A percentile compares a stretch with the other conserved stretches of the same genome.
phyloP scores from a whole-genome alignment of 768 basidiomycete species.

The Mycena leptocephala region DNA sequence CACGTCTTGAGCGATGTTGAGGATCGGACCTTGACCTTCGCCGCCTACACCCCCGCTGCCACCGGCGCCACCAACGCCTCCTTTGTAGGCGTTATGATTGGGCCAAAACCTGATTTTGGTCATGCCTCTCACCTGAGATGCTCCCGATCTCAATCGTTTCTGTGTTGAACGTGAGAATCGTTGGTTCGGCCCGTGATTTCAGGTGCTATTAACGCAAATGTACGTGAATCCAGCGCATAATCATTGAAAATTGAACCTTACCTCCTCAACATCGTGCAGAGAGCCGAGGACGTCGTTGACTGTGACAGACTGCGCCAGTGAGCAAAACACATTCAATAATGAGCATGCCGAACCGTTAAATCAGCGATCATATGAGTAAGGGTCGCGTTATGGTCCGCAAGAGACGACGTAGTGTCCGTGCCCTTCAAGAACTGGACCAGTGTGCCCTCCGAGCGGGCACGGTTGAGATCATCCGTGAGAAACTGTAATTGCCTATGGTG shows the following conservation, averaged over 20 bases:
- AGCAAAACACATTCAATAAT: not conserved
- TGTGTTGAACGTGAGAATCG: not conserved
- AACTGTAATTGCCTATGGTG: slow-evolving; percentile 9
- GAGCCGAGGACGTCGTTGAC: not conserved
- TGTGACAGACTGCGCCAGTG: not conserved
- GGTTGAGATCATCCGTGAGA: not conserved
- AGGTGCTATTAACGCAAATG: not conserved
- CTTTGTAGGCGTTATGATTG: not conserved
- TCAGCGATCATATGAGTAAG: not conserved
- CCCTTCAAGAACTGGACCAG: slow-evolving; percentile 20
- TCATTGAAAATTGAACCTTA: not conserved
- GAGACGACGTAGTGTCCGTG: not conserved
- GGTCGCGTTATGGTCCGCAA: not conserved
- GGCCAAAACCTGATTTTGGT: not conserved
- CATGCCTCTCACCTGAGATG: not conserved
- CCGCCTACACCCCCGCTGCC: not conserved
- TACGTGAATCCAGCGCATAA: not conserved
- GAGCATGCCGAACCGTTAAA: not conserved
- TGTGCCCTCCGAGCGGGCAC: not conserved
- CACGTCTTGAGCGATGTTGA: not conserved
- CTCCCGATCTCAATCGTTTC: not conserved
- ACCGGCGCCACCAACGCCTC: not conserved
- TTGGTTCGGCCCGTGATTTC: not conserved
- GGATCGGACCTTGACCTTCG: not conserved
- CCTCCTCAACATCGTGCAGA: not conserved